phyloP scores from a whole-genome alignment of 1,139 yeast genomes.

The Dujonia santamariae region DNA sequence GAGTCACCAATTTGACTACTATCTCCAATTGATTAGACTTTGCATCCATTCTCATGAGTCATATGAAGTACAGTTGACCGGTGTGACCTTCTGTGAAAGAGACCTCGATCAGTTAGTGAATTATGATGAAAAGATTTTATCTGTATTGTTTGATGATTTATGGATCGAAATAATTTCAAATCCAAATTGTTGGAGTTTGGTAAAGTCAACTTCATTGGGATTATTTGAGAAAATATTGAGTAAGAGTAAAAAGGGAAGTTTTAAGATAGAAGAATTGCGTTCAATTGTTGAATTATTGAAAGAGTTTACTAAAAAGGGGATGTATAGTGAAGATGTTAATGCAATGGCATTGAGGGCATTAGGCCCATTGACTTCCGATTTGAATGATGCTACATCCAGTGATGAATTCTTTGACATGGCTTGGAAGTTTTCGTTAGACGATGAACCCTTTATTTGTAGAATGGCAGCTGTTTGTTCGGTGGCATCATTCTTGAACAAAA shows the following conservation, averaged over 20 bases:
- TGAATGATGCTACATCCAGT: conserved; percentile 8
- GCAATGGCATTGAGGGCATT: conserved; percentile 48
- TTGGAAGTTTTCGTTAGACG: conserved; percentile 33
- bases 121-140: conserved; percentile 12
- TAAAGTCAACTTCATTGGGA: conserved; percentile 39
- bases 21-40: conserved; percentile 22
- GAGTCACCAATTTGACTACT: conserved; percentile 13
- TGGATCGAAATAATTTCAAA: conserved; percentile 13
- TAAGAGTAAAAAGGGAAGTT: conserved; percentile 10
- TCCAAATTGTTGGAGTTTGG: conserved; percentile 35
- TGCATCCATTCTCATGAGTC: conserved; percentile 32
- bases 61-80: conserved; percentile 49
- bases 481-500: conserved; percentile 16
- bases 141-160: conserved; percentile 13
- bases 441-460: conserved; percentile 44
- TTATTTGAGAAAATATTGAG: conserved; percentile 27
- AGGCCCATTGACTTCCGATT: conserved; percentile 39
- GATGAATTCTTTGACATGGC: conserved; percentile 29
- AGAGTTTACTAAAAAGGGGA: conserved; percentile 15
- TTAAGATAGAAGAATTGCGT: conserved; percentile 1
- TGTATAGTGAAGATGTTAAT: conserved; percentile 42
- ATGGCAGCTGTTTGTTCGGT: conserved; percentile 46
- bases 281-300: conserved; percentile 19
- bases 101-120: conserved; percentile 8
- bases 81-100: conserved; percentile 28